Evolutionary conservation across 768 basidiomycete species (phyloP).

Genomic region (Termitomyces sp.): DNA sequence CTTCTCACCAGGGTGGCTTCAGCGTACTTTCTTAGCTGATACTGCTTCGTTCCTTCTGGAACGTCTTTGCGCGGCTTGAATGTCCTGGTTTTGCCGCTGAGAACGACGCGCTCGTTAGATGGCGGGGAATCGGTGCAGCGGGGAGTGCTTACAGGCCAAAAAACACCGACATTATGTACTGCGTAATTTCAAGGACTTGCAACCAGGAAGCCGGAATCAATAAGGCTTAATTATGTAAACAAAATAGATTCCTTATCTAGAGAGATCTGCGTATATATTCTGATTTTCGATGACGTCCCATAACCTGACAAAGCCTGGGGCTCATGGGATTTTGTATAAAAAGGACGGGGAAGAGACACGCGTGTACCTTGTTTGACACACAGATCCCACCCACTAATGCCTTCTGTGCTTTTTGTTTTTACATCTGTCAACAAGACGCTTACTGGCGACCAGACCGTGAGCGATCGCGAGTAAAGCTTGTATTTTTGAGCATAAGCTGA

Average conservation of each 20-base stretch:
- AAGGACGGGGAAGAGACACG: not conserved
- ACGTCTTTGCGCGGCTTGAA: constrained; percentile 96
- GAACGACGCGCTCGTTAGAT: not conserved
- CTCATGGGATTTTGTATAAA: not conserved
- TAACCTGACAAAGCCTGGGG: not conserved
- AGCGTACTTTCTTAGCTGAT: constrained; percentile 95
- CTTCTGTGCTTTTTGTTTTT: constrained; percentile 65
- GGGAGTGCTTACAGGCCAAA: constrained; percentile 67
- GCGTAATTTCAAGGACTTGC: too few species aligned
- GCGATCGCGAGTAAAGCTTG: constrained; percentile 2
- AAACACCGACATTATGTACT: constrained; percentile 74
- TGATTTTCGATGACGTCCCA: not conserved
- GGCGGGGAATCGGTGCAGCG: not conserved
- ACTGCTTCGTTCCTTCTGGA: constrained; percentile 95
- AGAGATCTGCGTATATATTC: not conserved
- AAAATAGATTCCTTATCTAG: not conserved
- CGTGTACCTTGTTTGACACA: not conserved
- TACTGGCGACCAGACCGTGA: constrained; percentile 44
- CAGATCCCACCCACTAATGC: constrained; percentile 22
- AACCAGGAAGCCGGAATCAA: not conserved
- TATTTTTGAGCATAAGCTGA: not conserved
- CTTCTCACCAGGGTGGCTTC: constrained; percentile 81
- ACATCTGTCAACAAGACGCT: constrained; percentile 60
- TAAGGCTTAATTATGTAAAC: not conserved
- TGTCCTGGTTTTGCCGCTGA: constrained; percentile 84